A percentile compares a stretch with the other conserved stretches of the same genome.
Evolutionary conservation across 2,329 filamentous ascomycete species (phyloP).

Genomic region (Pestalotiopsis sp.): DNA sequence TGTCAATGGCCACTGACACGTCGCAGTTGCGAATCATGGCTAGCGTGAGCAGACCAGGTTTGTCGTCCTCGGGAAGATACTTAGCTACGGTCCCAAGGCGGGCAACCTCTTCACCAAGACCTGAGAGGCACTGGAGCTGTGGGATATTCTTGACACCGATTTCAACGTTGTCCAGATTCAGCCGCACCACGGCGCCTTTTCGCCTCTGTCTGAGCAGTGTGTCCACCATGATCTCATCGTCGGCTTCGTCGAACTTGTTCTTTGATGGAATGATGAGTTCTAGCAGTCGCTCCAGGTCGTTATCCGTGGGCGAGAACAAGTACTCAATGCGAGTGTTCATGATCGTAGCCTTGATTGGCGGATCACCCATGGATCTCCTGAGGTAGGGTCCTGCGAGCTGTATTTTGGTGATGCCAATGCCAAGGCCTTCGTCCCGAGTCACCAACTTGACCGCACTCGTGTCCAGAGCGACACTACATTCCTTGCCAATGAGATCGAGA

Average conservation of each 20-base stretch:
- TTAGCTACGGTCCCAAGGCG: slow-evolving; percentile 88
- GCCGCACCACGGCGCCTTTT: slow-evolving; percentile 80
- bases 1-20: slow-evolving; percentile 64
- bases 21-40: slow-evolving; percentile 66
- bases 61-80: slow-evolving; percentile 93
- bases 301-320: slow-evolving; percentile 70
- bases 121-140: slow-evolving; percentile 68
- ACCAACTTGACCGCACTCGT: slow-evolving; percentile 83
- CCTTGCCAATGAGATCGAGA: slow-evolving; percentile 76
- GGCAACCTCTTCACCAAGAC: slow-evolving; percentile 76
- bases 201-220: slow-evolving; percentile 83
- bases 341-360: slow-evolving; percentile 66
- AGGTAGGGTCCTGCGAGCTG: slow-evolving; percentile 72
- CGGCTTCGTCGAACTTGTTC: slow-evolving; percentile 80
- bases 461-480: slow-evolving; percentile 73
- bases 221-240: slow-evolving; percentile 94
- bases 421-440: slow-evolving; percentile 72
- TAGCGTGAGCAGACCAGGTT: slow-evolving; percentile 83
- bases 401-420: slow-evolving; percentile 75
- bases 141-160: slow-evolving; percentile 64
- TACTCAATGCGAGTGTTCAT: slow-evolving; percentile 73
- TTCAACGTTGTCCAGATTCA: slow-evolving; percentile 67
- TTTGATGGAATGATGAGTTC: slow-evolving; percentile 90
- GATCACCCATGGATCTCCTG: slow-evolving; percentile 52
- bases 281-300: slow-evolving; percentile 80